Conservation (phyloP, 1,284 basidiomycete genomes). For the Pseudozyma pruni region DNA sequence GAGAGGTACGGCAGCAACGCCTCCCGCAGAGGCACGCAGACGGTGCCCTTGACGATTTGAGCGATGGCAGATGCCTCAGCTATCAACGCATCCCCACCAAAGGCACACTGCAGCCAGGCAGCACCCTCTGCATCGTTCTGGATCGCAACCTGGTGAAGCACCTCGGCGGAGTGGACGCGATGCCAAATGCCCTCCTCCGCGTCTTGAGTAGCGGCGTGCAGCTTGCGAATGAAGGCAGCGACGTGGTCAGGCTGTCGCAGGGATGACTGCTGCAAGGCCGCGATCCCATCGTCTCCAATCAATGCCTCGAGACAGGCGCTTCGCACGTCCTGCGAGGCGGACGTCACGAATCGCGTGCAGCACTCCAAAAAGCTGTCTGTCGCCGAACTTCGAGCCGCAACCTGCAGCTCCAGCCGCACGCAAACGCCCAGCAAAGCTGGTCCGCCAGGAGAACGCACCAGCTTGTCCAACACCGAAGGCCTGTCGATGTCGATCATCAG, state of each 20-base stretch:
- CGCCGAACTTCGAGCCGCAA: slow-evolving; percentile 2
- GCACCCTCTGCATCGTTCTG: slow-evolving; percentile 5
- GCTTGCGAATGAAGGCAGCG: slow-evolving; percentile 15
- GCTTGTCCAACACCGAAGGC: slow-evolving; percentile 10
- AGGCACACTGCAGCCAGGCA: slow-evolving; percentile 15
- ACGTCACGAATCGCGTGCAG: slow-evolving; percentile 10
- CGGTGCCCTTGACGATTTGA: slow-evolving; percentile 19
- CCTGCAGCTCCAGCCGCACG: slow-evolving; percentile 27
- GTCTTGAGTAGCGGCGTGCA: slow-evolving; percentile 18
- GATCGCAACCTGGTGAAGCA: slow-evolving; percentile 23
- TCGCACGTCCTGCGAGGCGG: slow-evolving; percentile 22
- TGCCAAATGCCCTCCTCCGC: slow-evolving; percentile 43
- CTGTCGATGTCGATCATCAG: slow-evolving; percentile 15
- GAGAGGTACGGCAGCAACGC: slow-evolving; percentile 53
- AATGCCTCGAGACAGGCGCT: slow-evolving; percentile 38
- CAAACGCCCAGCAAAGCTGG: slow-evolving; percentile 29
- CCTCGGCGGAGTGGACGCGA: slow-evolving; percentile 33
- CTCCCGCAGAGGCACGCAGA: slow-evolving; percentile 45
- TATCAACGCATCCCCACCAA: slow-evolving; percentile 3
- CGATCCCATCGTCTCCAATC: slow-evolving; percentile 28
- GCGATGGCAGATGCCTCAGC: slow-evolving; percentile 17
- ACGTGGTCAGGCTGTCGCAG: slow-evolving; percentile 8
- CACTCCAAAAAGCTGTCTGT: slow-evolving; percentile 17
- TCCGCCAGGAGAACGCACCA: slow-evolving; percentile 20
- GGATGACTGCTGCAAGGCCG: slow-evolving; percentile 18